Conservation (phyloP, 2,329 filamentous ascomycete species). For the Pestalotiopsis sp. region DNA sequence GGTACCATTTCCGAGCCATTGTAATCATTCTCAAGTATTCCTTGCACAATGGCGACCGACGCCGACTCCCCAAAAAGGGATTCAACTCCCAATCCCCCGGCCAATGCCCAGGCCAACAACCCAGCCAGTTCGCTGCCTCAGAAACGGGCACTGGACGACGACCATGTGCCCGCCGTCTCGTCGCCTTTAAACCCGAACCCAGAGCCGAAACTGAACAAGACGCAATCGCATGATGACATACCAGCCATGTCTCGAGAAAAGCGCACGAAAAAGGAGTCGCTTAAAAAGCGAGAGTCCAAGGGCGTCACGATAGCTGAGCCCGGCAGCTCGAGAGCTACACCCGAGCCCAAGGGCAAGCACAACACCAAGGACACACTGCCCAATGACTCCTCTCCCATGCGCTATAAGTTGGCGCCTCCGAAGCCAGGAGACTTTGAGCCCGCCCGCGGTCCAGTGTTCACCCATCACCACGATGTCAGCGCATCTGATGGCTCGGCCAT, state of each 20-base stretch:
- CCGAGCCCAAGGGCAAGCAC: constrained; percentile 52
- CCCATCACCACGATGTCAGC: constrained; percentile 55
- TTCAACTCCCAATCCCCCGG: constrained; percentile 26
- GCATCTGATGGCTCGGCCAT: constrained; percentile 52
- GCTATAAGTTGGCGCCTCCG: constrained; percentile 67
- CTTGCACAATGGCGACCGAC: constrained; percentile 29
- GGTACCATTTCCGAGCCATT: no score
- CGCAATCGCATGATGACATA: constrained; percentile 38
- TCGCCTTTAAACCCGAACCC: constrained; percentile 75
- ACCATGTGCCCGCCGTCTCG: constrained; percentile 70
- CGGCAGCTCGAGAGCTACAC: constrained; percentile 57
- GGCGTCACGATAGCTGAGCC: constrained; percentile 41
- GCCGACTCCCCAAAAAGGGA: constrained; percentile 28
- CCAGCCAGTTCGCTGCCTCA: constrained; percentile 57
- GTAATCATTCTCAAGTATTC: not conserved
- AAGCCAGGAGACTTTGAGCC: constrained; percentile 64
- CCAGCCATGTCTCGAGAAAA: constrained; percentile 48
- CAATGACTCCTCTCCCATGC: constrained; percentile 53
- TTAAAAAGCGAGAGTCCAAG: constrained; percentile 71
- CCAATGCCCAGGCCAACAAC: constrained; percentile 25
- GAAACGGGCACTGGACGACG: constrained; percentile 69
- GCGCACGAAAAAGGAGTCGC: constrained; percentile 65
- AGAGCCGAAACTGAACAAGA: constrained; percentile 40
- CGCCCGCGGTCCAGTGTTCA: constrained; percentile 59
- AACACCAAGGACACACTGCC: constrained; percentile 38